phyloP scores from a whole-genome alignment of 352 stramenopile species.

The Pythium phragmiticola region DNA sequence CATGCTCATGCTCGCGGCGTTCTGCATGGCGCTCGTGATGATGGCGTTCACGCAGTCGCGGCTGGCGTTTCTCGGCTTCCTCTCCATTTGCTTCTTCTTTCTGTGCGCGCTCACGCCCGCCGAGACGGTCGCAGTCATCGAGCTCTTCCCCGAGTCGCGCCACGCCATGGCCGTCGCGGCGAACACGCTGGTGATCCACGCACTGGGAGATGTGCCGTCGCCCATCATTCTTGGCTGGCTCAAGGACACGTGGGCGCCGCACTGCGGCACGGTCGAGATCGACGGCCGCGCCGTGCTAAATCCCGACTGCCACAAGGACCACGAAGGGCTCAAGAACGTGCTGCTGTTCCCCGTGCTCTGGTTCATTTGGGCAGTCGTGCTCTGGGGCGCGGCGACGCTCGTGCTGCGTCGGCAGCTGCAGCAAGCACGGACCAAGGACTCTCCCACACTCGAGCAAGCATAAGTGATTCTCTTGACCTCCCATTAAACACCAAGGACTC shows the following conservation, averaged over 20 bases:
- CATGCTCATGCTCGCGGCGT: conserved; percentile 54
- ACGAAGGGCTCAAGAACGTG: conserved; percentile 57
- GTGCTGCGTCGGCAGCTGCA: conserved; percentile 29
- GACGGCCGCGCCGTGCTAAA: conserved; percentile 61
- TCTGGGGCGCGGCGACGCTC: conserved; percentile 56
- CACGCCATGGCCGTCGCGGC: conserved; percentile 90
- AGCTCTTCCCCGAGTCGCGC: conserved; percentile 85
- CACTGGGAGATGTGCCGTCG: conserved; percentile 93
- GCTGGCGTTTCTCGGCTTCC: conserved; percentile 61
- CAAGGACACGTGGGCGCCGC: conserved; percentile 92
- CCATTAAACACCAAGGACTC: no score
- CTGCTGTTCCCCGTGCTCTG: conserved; percentile 77
- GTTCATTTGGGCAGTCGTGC: conserved; percentile 65
- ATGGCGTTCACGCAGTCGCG: conserved; percentile 50
- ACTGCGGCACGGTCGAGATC: conserved; percentile 74
- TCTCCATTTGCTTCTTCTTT: conserved; percentile 69
- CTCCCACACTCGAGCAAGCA: background rate
- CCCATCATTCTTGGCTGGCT: conserved; percentile 92
- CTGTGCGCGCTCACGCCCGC: conserved; percentile 75
- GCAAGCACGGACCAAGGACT: background rate
- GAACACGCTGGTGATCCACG: conserved; percentile 91
- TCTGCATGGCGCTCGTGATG: conserved; percentile 60
- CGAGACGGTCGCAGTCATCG: conserved; percentile 87
- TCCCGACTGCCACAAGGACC: conserved; percentile 59
- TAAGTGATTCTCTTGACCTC: background rate